Base-by-base conservation (phyloP, 2,329 filamentous ascomycete species). In the Cryphonectria nitschkei region DNA sequence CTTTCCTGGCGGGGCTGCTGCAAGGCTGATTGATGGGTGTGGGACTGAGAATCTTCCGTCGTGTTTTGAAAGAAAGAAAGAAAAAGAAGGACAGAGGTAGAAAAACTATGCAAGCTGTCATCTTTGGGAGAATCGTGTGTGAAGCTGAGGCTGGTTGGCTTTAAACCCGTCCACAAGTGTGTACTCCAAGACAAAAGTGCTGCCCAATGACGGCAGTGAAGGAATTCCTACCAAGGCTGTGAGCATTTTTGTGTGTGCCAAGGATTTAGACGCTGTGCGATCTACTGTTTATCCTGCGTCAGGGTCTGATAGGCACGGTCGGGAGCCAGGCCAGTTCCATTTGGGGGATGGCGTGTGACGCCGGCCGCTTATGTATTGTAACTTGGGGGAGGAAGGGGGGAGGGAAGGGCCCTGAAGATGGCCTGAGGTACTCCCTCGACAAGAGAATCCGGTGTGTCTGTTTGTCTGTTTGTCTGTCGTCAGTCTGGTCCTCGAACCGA, bases 321-420 rank as follows among this genome's bases (percentile, higher is more conserved):
- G 34, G 58, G 39, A 61, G 58, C 54, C 29, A 58, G 58, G 29
- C 34, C 58, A 61, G 32, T 37, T 32, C 58, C 58, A n/a, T 26
- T 61, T 58, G n/a, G 32, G 34, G 58, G 19, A 61, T 61, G 58
- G 58, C 34, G 58, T 61, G 58, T 61, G 58, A 61, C 32, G 58
- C 58, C 22, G 34, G 34, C 58, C 32, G 58, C 58, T 39, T 39
- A 13, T 8, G 56, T 37, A 39, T 34, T 39, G 58, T 29, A 61
- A 29, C 52, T 56, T 32, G n/a, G 6, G 11, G 52, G 52, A 32
- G 26, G 29, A 13, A 14, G 54, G 14, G 3, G 52, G 52, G 26
- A 29, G 52, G 26, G 29, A 5, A 32, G 54, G 26, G 26, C 6
- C 26, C 54, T 16, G 26, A 3, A 58, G 52, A 56, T 29, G 52